Evolutionary conservation across 1,284 basidiomycete species (phyloP).

Genomic region (Flammula alnicola): DNA sequence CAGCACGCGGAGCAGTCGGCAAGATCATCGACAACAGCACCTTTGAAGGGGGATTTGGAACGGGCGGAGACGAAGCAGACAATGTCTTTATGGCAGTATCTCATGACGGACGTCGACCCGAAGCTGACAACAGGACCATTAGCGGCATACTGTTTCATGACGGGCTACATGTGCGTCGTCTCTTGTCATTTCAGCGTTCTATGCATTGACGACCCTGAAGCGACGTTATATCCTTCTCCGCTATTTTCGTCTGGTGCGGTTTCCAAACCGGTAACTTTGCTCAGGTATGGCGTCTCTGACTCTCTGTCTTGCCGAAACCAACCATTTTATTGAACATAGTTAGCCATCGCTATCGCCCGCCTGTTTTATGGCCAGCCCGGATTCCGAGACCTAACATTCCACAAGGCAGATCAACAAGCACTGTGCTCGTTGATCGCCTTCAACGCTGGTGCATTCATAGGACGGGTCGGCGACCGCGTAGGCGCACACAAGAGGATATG

Average conservation of each 20-base stretch:
- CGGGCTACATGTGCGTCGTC: slow-evolving; percentile 73
- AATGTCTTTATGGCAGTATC: slow-evolving; percentile 37
- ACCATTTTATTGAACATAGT: slow-evolving; percentile 22
- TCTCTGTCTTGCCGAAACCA: neutral
- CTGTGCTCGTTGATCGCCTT: slow-evolving; percentile 78
- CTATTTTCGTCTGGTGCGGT: slow-evolving; percentile 85
- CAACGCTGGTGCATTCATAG: slow-evolving; percentile 72
- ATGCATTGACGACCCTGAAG: slow-evolving; percentile 37
- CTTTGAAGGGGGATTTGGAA: slow-evolving; percentile 24
- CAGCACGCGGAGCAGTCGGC: neutral
- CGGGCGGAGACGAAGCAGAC: slow-evolving; percentile 11
- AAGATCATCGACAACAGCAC: neutral
- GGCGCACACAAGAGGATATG: slow-evolving; percentile 76
- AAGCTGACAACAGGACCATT: slow-evolving; percentile 62
- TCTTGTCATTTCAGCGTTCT: neutral
- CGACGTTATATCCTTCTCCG: slow-evolving; percentile 77
- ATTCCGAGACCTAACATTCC: slow-evolving; percentile 61
- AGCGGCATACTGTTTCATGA: slow-evolving; percentile 84
- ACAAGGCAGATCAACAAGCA: slow-evolving; percentile 81
- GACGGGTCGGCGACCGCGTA: slow-evolving; percentile 72
- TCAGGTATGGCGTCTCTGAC: slow-evolving; percentile 44
- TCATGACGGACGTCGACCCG: slow-evolving; percentile 63
- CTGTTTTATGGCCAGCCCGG: slow-evolving; percentile 60
- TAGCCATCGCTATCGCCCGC: slow-evolving; percentile 44
- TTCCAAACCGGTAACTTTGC: slow-evolving; percentile 83